phyloP scores from a whole-genome alignment of 257 asterid species.

The Solanum tacnaense region DNA sequence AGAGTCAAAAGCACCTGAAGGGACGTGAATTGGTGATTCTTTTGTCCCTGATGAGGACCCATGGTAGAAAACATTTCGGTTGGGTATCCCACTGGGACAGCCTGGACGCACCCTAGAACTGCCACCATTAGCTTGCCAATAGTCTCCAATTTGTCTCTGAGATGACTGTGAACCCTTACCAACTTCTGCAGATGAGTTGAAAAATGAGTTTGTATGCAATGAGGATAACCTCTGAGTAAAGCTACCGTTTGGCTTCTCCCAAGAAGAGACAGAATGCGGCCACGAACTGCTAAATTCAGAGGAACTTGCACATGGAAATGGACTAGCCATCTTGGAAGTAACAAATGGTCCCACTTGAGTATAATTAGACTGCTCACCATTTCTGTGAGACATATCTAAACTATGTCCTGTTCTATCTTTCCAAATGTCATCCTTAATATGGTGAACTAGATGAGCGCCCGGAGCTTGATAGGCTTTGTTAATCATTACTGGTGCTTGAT shows the following conservation, averaged over 20 bases:
- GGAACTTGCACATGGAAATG: slow-evolving; percentile 31
- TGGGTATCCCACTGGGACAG: slow-evolving; percentile 9
- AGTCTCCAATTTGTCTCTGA: slow-evolving; percentile 33
- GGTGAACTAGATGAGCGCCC: slow-evolving; percentile 27
- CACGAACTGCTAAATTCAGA: slow-evolving; percentile 31
- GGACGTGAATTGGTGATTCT: slow-evolving; percentile 22
- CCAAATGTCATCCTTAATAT: slow-evolving; percentile 35
- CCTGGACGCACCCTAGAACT: slow-evolving; percentile 23
- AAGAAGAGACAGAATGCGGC: slow-evolving; percentile 43
- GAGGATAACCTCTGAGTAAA: slow-evolving; percentile 39
- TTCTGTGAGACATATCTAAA: slow-evolving; percentile 27
- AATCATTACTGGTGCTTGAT: slow-evolving; percentile 26
- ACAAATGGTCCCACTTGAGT: slow-evolving; percentile 30
- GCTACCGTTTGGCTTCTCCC: slow-evolving; percentile 50
- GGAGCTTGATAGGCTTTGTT: slow-evolving; percentile 28
- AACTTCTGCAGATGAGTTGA: slow-evolving; percentile 30
- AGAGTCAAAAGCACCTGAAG: slow-evolving; percentile 22
- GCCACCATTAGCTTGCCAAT: slow-evolving; percentile 36
- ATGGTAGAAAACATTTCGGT: slow-evolving; percentile 35
- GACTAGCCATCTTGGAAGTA: slow-evolving; percentile 34
- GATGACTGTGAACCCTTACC: slow-evolving; percentile 23
- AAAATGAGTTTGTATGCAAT: slow-evolving; percentile 25
- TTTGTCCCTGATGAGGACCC: slow-evolving; percentile 57
- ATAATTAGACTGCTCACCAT: slow-evolving; percentile 18
- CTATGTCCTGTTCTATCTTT: slow-evolving; percentile 30